These are phyloP conservation scores for Strobilomyces dryophilus DNA, from an alignment of 768 basidiomycete species.

Conservation along the genomic window DNA sequence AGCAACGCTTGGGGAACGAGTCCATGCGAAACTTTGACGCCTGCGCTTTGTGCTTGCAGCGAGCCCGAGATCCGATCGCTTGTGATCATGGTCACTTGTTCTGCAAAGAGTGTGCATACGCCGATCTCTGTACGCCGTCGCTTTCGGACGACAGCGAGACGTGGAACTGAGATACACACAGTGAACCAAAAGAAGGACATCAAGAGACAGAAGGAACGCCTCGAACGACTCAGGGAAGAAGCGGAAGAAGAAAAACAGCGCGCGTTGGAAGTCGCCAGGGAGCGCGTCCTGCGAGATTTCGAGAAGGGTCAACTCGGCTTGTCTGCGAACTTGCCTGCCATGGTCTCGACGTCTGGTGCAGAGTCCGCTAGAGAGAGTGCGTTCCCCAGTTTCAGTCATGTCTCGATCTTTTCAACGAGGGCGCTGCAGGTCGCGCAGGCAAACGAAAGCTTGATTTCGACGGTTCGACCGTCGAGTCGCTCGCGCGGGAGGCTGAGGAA, in stretches of 20 bases:
- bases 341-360: conserved; percentile 36
- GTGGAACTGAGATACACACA: conserved; percentile 30
- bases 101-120: conserved; percentile 92
- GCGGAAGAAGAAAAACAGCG: conserved; percentile 75
- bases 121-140: conserved; percentile 65
- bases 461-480: conserved; percentile 59
- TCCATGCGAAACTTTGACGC: conserved; percentile 91
- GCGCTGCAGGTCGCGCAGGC: conserved; percentile 47
- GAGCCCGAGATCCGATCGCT: conserved; percentile 77
- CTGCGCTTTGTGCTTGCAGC: conserved; percentile 83
- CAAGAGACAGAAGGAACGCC: conserved; percentile 78
- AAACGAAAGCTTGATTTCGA: conserved; percentile 91
- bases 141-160: conserved; percentile 2
- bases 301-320: conserved; percentile 81
- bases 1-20: conserved; percentile 65
- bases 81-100: conserved; percentile 88
- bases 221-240: conserved; percentile 71
- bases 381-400: conserved; percentile 6
- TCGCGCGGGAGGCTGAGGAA: conserved; percentile 82
- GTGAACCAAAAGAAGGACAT: conserved; percentile 91
- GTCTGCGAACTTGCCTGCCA: conserved; percentile 37
- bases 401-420: background rate
- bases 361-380: conserved; percentile 34
- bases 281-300: conserved; percentile 86
- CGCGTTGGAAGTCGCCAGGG: conserved; percentile 72